phyloP scores from a whole-genome alignment of 495 filamentous ascomycete species.

The Podospora appendiculata region DNA sequence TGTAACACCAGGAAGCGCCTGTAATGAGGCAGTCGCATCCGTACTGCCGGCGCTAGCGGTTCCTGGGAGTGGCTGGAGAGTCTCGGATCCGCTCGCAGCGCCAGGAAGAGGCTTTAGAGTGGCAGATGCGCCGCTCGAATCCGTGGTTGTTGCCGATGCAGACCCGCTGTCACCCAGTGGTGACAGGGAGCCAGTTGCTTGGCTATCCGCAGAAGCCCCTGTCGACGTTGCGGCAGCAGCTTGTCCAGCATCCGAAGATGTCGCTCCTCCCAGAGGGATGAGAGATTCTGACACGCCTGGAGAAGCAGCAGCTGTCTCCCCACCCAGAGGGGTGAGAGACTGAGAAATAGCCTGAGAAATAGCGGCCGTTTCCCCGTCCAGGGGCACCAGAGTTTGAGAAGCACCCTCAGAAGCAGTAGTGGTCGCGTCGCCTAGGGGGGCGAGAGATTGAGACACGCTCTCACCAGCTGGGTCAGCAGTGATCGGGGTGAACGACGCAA shows the following conservation, averaged over 20 bases:
- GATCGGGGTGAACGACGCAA: slow-evolving; percentile 6
- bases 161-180: neutral
- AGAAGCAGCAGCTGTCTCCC: no score
- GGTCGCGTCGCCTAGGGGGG: neutral
- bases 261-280: neutral
- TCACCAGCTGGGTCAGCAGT: neutral
- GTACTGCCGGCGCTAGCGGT: neutral
- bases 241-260: neutral
- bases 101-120: neutral
- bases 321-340: no score
- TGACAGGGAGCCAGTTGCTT: neutral
- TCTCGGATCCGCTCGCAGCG: neutral
- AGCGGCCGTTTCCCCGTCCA: no score
- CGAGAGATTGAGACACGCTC: neutral
- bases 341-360: no score
- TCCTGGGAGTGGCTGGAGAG: neutral
- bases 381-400: no score
- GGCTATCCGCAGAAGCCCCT: no score
- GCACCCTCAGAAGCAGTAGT: neutral
- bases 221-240: no score
- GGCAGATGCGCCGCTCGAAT: neutral
- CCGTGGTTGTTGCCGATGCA: neutral
- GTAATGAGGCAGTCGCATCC: neutral
- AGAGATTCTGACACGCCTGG: no score
- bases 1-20: neutral